phyloP scores from a whole-genome alignment of 1,284 basidiomycete genomes.

The Pascua guehoae region DNA sequence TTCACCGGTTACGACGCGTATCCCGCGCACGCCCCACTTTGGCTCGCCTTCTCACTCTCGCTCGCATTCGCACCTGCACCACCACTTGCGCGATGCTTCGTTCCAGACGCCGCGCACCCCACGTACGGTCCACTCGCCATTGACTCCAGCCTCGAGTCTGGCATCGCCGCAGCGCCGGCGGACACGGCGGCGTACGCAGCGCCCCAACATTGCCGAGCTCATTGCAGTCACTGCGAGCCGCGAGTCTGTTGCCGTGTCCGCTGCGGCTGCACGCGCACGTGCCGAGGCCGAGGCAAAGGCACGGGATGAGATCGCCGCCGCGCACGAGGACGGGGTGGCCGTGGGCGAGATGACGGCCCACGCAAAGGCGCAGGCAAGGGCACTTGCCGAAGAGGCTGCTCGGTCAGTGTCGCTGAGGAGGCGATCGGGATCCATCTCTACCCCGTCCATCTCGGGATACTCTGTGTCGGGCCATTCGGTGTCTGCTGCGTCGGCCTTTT shows the following conservation, averaged over 20 bases:
- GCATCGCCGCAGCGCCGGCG: background rate
- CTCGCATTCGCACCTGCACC: too few relatives aligned
- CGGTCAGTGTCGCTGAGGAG: too few relatives aligned
- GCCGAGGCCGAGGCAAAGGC: background rate
- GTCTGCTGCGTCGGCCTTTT: background rate
- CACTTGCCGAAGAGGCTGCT: too few relatives aligned
- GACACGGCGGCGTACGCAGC: slow-evolving; percentile 3
- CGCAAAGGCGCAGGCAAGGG: too few relatives aligned
- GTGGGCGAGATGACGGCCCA: background rate
- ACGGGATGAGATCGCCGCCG: background rate
- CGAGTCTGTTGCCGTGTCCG: background rate
- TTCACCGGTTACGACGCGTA: too few relatives aligned
- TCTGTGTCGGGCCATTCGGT: too few relatives aligned
- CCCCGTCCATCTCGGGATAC: too few relatives aligned
- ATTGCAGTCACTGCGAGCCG: background rate
- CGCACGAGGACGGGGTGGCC: background rate
- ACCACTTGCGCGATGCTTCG: too few relatives aligned
- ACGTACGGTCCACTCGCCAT: background rate
- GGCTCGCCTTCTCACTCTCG: too few relatives aligned
- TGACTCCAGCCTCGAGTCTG: background rate
- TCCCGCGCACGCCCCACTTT: too few relatives aligned
- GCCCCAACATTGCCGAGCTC: slow-evolving; percentile 13
- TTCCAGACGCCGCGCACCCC: too few relatives aligned
- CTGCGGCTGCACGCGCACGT: background rate
- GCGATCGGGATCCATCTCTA: too few relatives aligned